Percentiles rank a stretch among this genome's conserved stretches.
phyloP scores from a whole-genome alignment of 768 basidiomycete species.

The Mycena haematopus region DNA sequence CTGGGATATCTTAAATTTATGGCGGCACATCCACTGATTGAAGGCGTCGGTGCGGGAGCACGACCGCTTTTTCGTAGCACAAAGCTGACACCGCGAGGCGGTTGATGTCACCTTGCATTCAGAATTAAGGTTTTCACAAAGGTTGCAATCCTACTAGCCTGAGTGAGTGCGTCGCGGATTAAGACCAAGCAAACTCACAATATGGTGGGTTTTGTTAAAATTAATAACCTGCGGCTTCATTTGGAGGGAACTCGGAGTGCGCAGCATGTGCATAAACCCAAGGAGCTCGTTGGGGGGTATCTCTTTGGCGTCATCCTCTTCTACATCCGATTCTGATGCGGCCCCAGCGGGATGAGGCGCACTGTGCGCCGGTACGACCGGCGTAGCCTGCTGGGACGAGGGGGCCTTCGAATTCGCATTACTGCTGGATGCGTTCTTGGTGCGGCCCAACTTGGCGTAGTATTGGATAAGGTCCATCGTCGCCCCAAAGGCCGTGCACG shows the following conservation, averaged over 20 bases:
- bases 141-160: constrained; percentile 6
- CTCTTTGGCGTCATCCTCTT: constrained; percentile 18
- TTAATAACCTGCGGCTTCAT: neutral
- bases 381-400: neutral
- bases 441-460: constrained; percentile 15
- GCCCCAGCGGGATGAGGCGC: neutral
- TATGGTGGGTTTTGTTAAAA: constrained; percentile 11
- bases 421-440: neutral
- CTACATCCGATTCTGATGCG: constrained; percentile 10
- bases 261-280: neutral
- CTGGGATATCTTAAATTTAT: constrained; percentile 16
- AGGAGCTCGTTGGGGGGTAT: constrained; percentile 2
- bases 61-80: neutral
- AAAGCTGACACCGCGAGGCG: constrained; percentile 1
- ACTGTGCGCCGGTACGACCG: neutral
- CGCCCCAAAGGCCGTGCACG: neutral
- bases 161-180: too few species aligned
- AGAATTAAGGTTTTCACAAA: neutral
- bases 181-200: constrained; percentile 4
- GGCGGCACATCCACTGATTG: constrained; percentile 14
- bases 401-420: neutral
- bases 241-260: neutral
- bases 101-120: neutral
- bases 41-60: constrained; percentile 6
- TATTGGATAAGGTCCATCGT: constrained; percentile 18